Evolutionary conservation across 352 stramenopile species (phyloP).

Genomic region (Phytophthora pinifolia): DNA sequence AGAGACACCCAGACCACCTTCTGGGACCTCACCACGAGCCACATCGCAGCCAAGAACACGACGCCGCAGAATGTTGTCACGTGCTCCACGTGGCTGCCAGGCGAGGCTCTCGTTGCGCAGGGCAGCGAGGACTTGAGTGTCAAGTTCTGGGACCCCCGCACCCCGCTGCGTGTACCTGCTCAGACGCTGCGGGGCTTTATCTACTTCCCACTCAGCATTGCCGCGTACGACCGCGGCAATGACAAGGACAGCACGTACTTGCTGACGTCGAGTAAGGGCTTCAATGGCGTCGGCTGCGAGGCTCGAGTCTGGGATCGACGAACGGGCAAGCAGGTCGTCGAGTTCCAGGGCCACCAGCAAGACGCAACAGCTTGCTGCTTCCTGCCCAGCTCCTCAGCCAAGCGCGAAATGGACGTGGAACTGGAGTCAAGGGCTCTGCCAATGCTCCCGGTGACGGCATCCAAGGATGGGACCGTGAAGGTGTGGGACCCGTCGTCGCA

Average conservation of each 20-base stretch:
- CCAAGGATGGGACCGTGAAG: slow-evolving; percentile 80
- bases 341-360: slow-evolving; percentile 72
- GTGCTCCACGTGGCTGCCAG: slow-evolving; percentile 78
- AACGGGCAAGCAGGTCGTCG: slow-evolving; percentile 50
- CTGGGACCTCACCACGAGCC: slow-evolving; percentile 65
- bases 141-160: slow-evolving; percentile 78
- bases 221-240: slow-evolving; percentile 11
- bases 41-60: slow-evolving; percentile 57
- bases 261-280: slow-evolving; percentile 85
- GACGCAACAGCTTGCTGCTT: slow-evolving; percentile 80
- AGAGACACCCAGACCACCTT: slow-evolving; percentile 83
- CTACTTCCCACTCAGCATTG: slow-evolving; percentile 79
- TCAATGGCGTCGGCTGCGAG: slow-evolving; percentile 80
- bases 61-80: slow-evolving; percentile 86
- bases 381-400: slow-evolving; percentile 21
- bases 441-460: slow-evolving; percentile 57
- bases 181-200: slow-evolving; percentile 72
- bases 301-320: slow-evolving; percentile 81
- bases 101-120: slow-evolving; percentile 61
- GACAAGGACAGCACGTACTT: slow-evolving; percentile 52
- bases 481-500: slow-evolving; percentile 52
- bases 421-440: slow-evolving; percentile 6
- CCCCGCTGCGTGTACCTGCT: slow-evolving; percentile 41
- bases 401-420: slow-evolving; percentile 14
- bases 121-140: slow-evolving; percentile 82